Evolutionary conservation across 2,329 filamentous ascomycete species (phyloP).

Genomic region (Fusarium bactridioides): DNA sequence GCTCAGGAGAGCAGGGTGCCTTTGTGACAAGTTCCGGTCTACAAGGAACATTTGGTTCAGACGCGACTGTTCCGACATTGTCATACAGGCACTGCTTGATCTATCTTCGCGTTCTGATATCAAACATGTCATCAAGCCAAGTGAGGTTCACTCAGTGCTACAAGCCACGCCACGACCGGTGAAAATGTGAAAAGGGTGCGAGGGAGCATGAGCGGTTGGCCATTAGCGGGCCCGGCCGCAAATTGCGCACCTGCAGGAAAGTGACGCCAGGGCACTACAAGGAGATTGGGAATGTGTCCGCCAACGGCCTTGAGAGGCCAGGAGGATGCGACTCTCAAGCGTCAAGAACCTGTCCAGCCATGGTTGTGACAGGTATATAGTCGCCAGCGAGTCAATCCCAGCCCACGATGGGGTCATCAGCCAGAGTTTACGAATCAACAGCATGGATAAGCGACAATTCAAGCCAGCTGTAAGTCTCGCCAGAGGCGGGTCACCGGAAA

Average conservation of each 20-base stretch:
- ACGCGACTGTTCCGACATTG: not conserved
- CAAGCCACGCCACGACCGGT: conserved; percentile 25
- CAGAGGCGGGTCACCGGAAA: conserved; percentile 39
- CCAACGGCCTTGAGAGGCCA: conserved; percentile 11
- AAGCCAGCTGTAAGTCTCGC: conserved; percentile 26
- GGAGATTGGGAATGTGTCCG: conserved; percentile 22
- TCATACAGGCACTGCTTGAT: not conserved
- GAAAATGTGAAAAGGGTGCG: conserved; percentile 10
- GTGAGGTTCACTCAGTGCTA: conserved; percentile 15
- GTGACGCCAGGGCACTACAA: conserved; percentile 21
- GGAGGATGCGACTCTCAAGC: conserved; percentile 1
- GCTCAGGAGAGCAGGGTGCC: not conserved
- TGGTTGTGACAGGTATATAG: conserved; percentile 2
- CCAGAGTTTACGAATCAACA: conserved; percentile 37
- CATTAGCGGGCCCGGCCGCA: conserved; percentile 30
- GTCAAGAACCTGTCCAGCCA: conserved; percentile 1
- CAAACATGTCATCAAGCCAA: conserved; percentile 8
- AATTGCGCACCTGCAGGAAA: conserved; percentile 34
- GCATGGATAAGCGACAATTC: conserved; percentile 40
- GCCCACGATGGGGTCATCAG: conserved; percentile 7
- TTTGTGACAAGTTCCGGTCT: conserved; percentile 9
- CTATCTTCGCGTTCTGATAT: not conserved
- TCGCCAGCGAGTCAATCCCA: conserved; percentile 19
- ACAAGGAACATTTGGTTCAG: not conserved
- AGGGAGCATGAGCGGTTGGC: conserved; percentile 12